Evolutionary conservation across 495 filamentous ascomycete genomes (phyloP).

Genomic region (Lophiostoma macrostomum): DNA sequence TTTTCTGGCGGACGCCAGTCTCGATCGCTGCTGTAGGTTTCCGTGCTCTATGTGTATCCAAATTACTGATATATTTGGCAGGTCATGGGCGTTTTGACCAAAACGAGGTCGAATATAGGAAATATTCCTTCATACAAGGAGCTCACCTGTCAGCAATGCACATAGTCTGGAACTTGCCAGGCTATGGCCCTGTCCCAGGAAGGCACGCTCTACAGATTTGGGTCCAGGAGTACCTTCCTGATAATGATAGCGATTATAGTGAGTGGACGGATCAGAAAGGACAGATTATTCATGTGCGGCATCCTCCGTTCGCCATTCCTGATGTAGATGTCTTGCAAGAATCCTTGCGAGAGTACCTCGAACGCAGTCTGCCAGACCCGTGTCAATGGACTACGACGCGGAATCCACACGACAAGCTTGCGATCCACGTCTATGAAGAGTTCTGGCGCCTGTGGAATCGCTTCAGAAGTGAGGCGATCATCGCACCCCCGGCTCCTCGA

Average conservation of each 20-base stretch:
- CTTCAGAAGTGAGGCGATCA: too few species aligned
- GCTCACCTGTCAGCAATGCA: background rate
- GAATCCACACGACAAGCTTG: too few species aligned
- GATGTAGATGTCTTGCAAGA: too few species aligned
- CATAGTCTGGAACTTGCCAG: slow-evolving; percentile 25
- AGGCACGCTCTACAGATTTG: background rate
- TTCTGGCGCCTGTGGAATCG: too few species aligned
- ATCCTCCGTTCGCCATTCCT: too few species aligned
- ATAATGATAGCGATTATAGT: slow-evolving; percentile 3
- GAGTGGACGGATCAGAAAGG: slow-evolving; percentile 22
- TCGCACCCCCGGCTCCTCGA: too few species aligned
- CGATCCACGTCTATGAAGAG: too few species aligned
- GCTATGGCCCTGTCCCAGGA: slow-evolving; percentile 13
- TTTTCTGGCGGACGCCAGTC: slow-evolving; percentile 10
- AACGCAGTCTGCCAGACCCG: too few species aligned
- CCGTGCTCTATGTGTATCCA: background rate
- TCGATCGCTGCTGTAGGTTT: slow-evolving; percentile 29
- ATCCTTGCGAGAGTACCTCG: too few species aligned
- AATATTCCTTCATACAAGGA: slow-evolving; percentile 6
- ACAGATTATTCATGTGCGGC: background rate
- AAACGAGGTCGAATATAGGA: slow-evolving; percentile 7
- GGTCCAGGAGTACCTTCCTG: slow-evolving; percentile 16
- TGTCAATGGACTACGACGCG: too few species aligned
- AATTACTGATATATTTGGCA: slow-evolving; percentile 1
- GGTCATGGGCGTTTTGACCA: slow-evolving; percentile 30